Conservation (phyloP, 352 stramenopile species). For the Globisporangium heterothallicum region DNA sequence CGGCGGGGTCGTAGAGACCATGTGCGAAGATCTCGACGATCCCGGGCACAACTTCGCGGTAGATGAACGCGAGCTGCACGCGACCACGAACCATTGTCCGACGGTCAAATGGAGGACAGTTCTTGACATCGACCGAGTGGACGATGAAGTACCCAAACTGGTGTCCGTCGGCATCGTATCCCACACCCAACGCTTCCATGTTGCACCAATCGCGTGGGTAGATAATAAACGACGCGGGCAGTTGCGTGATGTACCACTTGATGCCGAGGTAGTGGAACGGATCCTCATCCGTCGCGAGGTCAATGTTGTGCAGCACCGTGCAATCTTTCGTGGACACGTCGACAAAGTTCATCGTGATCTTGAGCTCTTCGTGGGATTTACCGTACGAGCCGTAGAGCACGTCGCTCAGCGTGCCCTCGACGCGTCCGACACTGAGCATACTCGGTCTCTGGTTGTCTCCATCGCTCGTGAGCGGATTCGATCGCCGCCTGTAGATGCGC, state of each 20-base stretch:
- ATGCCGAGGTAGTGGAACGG: conserved; percentile 38
- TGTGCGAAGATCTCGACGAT: conserved; percentile 41
- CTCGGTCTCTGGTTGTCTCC: conserved; percentile 3
- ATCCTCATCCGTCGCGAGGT: conserved; percentile 25
- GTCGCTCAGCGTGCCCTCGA: conserved; percentile 44
- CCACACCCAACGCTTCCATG: neutral
- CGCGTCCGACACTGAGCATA: conserved; percentile 30
- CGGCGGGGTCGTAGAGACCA: conserved; percentile 33
- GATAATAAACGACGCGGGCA: conserved; percentile 15
- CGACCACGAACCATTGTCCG: neutral
- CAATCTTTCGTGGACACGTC: conserved; percentile 25
- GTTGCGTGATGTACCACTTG: conserved; percentile 31
- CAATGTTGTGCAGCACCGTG: conserved; percentile 30
- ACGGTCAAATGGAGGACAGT: conserved; percentile 1
- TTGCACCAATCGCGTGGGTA: conserved; percentile 31
- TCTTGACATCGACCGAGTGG: neutral
- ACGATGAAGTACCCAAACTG: neutral
- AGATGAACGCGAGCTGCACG: conserved; percentile 5
- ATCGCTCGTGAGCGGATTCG: neutral
- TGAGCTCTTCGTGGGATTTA: conserved; percentile 23
- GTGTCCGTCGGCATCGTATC: neutral
- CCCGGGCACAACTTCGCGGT: conserved; percentile 29
- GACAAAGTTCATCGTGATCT: conserved; percentile 24
- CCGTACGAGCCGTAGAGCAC: conserved; percentile 38
- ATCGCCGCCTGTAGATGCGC: conserved; percentile 30